Evolutionary conservation across 371 early-diverging fungal genomes (phyloP).

Genomic region (Mucor racemosus): DNA sequence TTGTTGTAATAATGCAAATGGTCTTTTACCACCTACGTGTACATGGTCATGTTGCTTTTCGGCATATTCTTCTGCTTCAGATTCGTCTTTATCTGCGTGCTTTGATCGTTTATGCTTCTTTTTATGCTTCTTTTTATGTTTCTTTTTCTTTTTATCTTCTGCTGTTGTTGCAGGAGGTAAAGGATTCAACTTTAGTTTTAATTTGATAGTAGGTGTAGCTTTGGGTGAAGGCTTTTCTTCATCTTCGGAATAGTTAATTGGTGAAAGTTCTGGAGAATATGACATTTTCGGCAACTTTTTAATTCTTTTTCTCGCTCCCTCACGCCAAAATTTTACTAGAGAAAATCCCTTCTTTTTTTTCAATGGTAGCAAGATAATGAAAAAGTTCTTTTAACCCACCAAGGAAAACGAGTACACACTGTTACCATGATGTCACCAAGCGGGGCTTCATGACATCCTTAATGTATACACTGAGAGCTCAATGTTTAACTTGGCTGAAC

Average conservation of each 20-base stretch:
- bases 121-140: conserved; percentile 48
- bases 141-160: conserved; percentile 33
- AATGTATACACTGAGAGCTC: too few species aligned
- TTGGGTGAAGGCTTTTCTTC: conserved; percentile 24
- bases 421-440: too few species aligned
- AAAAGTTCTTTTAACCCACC: not conserved
- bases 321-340: conserved; percentile 4
- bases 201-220: conserved; percentile 29
- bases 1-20: conserved; percentile 28
- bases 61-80: conserved; percentile 27
- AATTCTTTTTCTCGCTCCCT: not conserved
- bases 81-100: conserved; percentile 21
- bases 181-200: conserved; percentile 51
- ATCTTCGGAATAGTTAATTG: conserved; percentile 29
- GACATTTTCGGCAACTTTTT: conserved; percentile 28
- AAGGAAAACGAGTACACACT: not conserved
- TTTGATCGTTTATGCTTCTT: conserved; percentile 42
- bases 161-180: conserved; percentile 16
- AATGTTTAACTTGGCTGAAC: too few species aligned
- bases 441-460: too few species aligned
- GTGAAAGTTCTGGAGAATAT: conserved; percentile 41
- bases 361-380: conserved; percentile 3
- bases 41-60: conserved; percentile 16
- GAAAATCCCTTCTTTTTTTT: not conserved
- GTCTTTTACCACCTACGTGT: conserved; percentile 29